Evolutionary conservation across 1,139 yeast species (phyloP), one percentile per base, ranked within the genome.

Genomic region (Kluyveromyces sp.): DNA sequence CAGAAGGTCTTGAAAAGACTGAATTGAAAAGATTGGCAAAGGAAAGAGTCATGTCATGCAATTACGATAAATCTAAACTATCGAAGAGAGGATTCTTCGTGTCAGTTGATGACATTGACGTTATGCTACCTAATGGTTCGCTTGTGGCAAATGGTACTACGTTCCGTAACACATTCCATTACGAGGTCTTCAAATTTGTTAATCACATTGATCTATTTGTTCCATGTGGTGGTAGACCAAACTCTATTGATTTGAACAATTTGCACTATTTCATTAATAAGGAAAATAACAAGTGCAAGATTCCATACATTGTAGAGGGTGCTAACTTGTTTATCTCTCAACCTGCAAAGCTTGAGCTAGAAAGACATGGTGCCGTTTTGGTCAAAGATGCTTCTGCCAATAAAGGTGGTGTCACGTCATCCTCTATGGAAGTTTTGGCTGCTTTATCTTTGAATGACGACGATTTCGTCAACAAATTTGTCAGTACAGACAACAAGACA

Each of bases 161-260:
- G n/a, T 92, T 90, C 74, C 82, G 98, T 72, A 92, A 92, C 69
- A 75, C 81, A 41, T 90, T 86, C 81, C 98, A 92, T 66, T 73
- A 88, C 59, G 78, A 80, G 57, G 70, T 83, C 51, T 77, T 81
- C 56, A 80, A 82, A 54, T 81, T 77, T 57, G 83, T 84, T 47
- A 73, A 79, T 45, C 81, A 80, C 34, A 74, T 90, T 56, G 87
- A 83, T 60, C 71, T 84, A 60, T 89, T 92, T 69, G 97, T 90
- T 42, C 98, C 98, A 49, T 92, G 98, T 69, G 98, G 98, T 68
- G 98, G 98, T 58, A 85, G 98, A 70, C 98, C 98, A 52, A 92
- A 86, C 57, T 95, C 97, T 21, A 83, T 92, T 67, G 95, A 90
- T 66, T 81, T 92, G 53, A 83, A 82, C 65, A 92, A 86, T 60